A percentile compares a stretch with the other conserved stretches of the same genome.
These are phyloP conservation scores for Eucalyptus paniculata DNA, from an alignment of 345 rosid genomes.

Conservation along the genomic window DNA sequence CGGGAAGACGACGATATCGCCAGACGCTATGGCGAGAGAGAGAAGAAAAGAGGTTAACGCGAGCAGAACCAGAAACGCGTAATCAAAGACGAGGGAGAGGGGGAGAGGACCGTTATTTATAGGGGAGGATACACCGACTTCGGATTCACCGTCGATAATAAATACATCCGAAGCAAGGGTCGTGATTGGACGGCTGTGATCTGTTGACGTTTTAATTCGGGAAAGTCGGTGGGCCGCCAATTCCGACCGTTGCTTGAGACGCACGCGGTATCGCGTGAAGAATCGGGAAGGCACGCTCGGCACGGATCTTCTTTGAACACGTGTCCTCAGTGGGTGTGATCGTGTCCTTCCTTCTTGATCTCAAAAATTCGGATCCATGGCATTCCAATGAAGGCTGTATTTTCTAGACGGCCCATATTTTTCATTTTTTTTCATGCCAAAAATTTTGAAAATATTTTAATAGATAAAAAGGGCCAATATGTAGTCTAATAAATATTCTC, in stretches of 20 bases:
- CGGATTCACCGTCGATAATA: not conserved
- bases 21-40: not conserved
- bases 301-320: not conserved
- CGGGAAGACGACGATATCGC: not conserved
- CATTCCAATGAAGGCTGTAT: too few relatives aligned
- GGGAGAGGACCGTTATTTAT: not conserved
- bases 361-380: too few relatives aligned
- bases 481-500: too few relatives aligned
- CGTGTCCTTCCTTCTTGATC: not conserved
- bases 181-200: not conserved
- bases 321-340: not conserved
- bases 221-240: not conserved
- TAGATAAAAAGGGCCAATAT: too few relatives aligned
- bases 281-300: not conserved
- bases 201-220: not conserved
- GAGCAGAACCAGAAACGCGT: not conserved
- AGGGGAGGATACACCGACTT: not conserved
- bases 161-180: not conserved
- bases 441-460: too few relatives aligned
- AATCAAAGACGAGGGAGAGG: not conserved
- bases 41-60: not conserved
- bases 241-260: not conserved
- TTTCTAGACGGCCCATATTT: too few relatives aligned
- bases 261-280: not conserved
- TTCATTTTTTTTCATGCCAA: too few relatives aligned